Evolutionary conservation across 148 eudicot species (phyloP).

Genomic region (Vaccinium corymbosum): DNA sequence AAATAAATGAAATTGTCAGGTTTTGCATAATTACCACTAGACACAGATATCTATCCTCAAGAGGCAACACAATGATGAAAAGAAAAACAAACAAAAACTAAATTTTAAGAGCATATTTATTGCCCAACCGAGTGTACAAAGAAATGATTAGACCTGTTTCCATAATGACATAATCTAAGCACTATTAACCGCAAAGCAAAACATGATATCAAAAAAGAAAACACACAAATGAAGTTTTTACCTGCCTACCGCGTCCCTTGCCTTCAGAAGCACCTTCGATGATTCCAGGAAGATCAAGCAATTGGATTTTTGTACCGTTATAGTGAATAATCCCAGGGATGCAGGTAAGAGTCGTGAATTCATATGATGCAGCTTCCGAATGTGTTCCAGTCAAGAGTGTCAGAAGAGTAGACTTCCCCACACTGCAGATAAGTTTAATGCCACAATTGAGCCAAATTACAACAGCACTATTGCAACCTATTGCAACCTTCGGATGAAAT

Average conservation of each 20-base stretch:
- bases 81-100: background rate
- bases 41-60: background rate
- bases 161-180: background rate
- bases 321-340: constrained; percentile 97
- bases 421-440: constrained; percentile 47
- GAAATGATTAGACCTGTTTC: background rate
- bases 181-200: background rate
- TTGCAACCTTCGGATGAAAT: background rate
- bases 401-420: constrained; percentile 94
- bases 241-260: constrained; percentile 99
- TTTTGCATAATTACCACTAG: background rate
- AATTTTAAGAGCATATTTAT: background rate
- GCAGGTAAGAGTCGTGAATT: constrained; percentile 97
- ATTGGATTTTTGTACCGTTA: constrained; percentile 92
- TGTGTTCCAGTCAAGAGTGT: constrained; percentile 96
- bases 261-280: constrained; percentile 99
- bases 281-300: constrained; percentile 99
- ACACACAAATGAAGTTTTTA: constrained; percentile 19
- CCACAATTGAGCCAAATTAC: background rate
- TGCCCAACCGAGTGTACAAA: background rate
- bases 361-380: constrained; percentile 98
- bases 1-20: constrained; percentile 25
- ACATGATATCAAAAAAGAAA: background rate
- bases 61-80: background rate
- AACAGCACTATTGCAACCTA: background rate